Evolutionary conservation across 345 rosid genomes (phyloP).

Genomic region (Gossypium stocksii): DNA sequence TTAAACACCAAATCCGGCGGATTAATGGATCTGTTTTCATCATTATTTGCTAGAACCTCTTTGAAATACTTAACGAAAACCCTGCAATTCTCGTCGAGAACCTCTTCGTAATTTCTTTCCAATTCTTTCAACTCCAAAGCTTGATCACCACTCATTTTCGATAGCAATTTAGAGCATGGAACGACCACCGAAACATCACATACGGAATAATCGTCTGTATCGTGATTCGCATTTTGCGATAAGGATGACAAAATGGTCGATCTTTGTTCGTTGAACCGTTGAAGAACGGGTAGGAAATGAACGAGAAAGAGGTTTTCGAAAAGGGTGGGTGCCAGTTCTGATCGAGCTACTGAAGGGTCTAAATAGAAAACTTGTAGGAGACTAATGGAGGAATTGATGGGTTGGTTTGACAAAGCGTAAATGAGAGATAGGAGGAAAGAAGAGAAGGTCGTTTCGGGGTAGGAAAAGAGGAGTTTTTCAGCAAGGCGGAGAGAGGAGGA

Average conservation of each 20-base stretch:
- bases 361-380: constrained; percentile 38
- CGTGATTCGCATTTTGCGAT: constrained; percentile 7
- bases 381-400: constrained; percentile 33
- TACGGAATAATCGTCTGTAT: constrained; percentile 23
- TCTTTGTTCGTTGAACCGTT: constrained; percentile 40
- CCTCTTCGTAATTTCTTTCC: constrained; percentile 44
- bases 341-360: constrained; percentile 46
- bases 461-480: constrained; percentile 43
- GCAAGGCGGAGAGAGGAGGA: constrained; percentile 48
- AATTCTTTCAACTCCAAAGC: constrained; percentile 43
- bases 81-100: constrained; percentile 53
- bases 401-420: constrained; percentile 36
- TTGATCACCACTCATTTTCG: constrained; percentile 53
- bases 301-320: constrained; percentile 50
- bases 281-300: constrained; percentile 47
- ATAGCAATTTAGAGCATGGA: constrained; percentile 36
- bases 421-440: constrained; percentile 48
- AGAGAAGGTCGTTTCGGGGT: constrained; percentile 31
- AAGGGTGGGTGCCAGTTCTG: constrained; percentile 40
- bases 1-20: constrained; percentile 37
- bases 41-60: constrained; percentile 28
- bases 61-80: constrained; percentile 41
- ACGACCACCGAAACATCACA: constrained; percentile 32
- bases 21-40: constrained; percentile 15
- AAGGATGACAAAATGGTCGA: constrained; percentile 30